phyloP scores from a whole-genome alignment of 2,329 filamentous ascomycete genomes.

The Neoscytalidium dimidiatum region DNA sequence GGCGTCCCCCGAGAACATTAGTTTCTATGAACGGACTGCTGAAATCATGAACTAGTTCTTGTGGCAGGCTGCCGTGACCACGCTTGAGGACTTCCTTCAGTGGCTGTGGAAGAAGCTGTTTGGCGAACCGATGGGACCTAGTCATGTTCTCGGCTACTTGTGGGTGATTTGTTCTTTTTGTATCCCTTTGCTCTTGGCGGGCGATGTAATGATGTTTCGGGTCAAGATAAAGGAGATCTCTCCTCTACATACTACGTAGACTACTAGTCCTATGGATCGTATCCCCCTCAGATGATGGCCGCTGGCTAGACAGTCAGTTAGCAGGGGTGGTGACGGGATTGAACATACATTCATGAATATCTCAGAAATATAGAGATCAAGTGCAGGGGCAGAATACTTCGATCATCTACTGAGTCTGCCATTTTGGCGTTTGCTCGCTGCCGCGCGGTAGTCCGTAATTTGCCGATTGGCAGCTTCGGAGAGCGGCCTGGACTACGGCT shows the following conservation, averaged over 20 bases:
- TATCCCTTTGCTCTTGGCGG: conserved; percentile 15
- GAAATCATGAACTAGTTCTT: conserved; percentile 24
- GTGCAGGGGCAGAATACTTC: background rate
- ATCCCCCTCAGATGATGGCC: background rate
- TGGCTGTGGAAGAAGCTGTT: conserved; percentile 8
- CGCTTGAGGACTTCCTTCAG: conserved; percentile 22
- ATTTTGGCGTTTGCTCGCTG: too few relatives aligned
- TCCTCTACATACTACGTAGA: background rate
- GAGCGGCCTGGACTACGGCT: background rate
- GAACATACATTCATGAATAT: too few relatives aligned
- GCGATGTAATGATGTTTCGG: conserved; percentile 19
- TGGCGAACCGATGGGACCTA: background rate
- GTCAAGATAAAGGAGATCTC: conserved; percentile 10
- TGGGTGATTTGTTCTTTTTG: conserved; percentile 19
- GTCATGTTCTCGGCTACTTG: conserved; percentile 11
- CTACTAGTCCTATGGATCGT: background rate
- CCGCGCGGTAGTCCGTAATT: too few relatives aligned
- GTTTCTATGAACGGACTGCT: conserved; percentile 3
- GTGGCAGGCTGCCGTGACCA: conserved; percentile 23
- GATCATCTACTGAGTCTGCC: too few relatives aligned
- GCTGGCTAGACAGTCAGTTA: too few relatives aligned
- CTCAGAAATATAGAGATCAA: background rate
- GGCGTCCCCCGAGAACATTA: conserved; percentile 20
- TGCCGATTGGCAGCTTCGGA: background rate
- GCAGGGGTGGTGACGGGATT: too few relatives aligned